A percentile compares a stretch with the other conserved stretches of the same genome.
Conservation (phyloP, 495 filamentous ascomycete species). For the Mycothermus thermophilus region DNA sequence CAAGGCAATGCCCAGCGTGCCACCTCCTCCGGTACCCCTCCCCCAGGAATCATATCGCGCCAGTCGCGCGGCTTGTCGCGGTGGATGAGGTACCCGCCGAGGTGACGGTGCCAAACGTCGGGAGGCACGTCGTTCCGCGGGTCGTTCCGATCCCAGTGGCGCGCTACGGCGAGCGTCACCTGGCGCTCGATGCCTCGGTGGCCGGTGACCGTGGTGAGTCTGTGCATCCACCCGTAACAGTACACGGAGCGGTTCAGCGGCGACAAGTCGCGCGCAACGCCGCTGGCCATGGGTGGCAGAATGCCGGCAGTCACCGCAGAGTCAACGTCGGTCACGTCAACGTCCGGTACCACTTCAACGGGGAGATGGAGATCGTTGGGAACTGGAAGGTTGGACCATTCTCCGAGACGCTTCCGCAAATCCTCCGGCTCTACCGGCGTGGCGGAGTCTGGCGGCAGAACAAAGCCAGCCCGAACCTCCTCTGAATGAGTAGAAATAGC, state of each 20-base stretch:
- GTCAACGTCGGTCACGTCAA: constrained; percentile 8
- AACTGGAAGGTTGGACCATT: constrained; percentile 16
- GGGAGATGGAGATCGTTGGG: constrained; percentile 17
- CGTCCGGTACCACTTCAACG: constrained; percentile 16
- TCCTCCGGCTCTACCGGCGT: not conserved
- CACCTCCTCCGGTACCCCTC: constrained; percentile 14
- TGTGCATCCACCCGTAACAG: constrained; percentile 17
- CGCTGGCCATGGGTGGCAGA: constrained; percentile 17
- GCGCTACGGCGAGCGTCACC: constrained; percentile 14
- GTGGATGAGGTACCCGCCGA: constrained; percentile 20
- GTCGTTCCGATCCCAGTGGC: constrained; percentile 10
- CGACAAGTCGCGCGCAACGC: constrained; percentile 15
- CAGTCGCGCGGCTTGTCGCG: constrained; percentile 22
- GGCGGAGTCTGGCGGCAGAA: constrained; percentile 13
- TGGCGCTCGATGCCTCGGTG: constrained; percentile 21
- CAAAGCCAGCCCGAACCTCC: constrained; percentile 18
- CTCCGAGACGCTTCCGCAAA: constrained; percentile 8
- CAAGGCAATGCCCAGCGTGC: constrained; percentile 18
- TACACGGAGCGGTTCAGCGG: constrained; percentile 21
- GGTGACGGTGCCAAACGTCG: constrained; percentile 18
- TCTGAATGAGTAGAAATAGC: constrained; percentile 27
- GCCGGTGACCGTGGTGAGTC: constrained; percentile 17
- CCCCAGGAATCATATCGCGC: constrained; percentile 9
- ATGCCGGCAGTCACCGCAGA: constrained; percentile 3
- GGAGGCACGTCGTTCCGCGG: constrained; percentile 9